A percentile compares a stretch with the other conserved stretches of the same genome.
Conservation (phyloP, 495 filamentous ascomycete species). For the Penicillium lividum region DNA sequence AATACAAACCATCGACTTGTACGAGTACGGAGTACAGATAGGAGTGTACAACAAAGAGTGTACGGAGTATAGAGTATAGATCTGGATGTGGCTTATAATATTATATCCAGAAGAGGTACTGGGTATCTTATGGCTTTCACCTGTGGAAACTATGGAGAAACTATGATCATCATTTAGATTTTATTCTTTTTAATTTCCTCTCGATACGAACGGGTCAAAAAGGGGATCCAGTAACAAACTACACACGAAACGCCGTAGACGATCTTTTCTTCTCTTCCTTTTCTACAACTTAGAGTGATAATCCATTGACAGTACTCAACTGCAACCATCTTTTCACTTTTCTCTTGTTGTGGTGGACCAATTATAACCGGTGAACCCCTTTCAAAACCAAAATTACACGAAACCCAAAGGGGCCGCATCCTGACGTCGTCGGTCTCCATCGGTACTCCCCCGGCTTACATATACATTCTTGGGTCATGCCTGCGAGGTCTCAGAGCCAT, state of each 20-base stretch:
- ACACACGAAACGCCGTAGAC: neutral
- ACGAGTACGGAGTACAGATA: neutral
- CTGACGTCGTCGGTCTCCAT: slow-evolving; percentile 23
- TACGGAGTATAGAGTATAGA: no score
- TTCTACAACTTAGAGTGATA: neutral
- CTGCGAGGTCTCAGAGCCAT: slow-evolving; percentile 27
- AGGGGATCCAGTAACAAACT: neutral
- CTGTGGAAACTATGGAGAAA: neutral
- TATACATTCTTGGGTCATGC: slow-evolving; percentile 24
- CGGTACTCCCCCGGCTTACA: slow-evolving; percentile 7
- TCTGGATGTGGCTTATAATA: no score
- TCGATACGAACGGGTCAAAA: neutral
- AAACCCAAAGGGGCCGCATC: slow-evolving; percentile 23
- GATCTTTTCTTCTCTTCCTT: neutral
- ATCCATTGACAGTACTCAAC: neutral
- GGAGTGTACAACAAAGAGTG: no score
- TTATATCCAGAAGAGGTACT: no score
- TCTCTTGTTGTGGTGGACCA: slow-evolving; percentile 5
- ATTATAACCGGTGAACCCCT: slow-evolving; percentile 4
- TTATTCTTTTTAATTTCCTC: slow-evolving; percentile 4
- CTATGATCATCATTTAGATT: neutral
- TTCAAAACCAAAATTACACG: slow-evolving; percentile 24
- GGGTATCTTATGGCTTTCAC: no score
- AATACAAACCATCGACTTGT: no score
- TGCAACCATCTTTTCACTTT: neutral